Evolutionary conservation across 2,329 filamentous ascomycete species (phyloP), one percentile per base, ranked within the genome.

Genomic region (Nannizziopsis barbatae): DNA sequence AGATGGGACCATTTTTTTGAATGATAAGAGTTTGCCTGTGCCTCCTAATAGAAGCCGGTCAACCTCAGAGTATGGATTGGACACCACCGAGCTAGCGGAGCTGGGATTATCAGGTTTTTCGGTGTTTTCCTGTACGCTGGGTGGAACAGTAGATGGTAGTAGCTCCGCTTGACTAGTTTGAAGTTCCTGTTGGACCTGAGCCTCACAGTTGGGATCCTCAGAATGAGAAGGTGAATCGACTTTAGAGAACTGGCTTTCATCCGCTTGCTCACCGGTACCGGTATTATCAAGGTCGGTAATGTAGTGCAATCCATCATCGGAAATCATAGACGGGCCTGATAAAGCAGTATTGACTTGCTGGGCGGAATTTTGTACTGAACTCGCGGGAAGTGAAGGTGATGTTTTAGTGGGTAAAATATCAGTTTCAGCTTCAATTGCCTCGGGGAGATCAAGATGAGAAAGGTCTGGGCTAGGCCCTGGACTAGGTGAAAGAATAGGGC

Each of bases 31-130:
- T 12, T 42, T 35, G 36, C 36, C 32, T 12, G n/a, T 38, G 10
- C 47, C 39, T n/a, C 36, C 27, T 10, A 43, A 46, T 5, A 47
- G 31, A 14, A 43, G 15, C 35, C 42, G 38, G 22, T 47, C 49
- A 17, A 40, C n/a, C 36, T 63, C 56, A 42, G 59, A 62, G 44
- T 64, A 64, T 5, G 63, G 62, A 50, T 65, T 64, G 2, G 57
- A 57, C 6, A 64, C 57, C 11, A 49, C 49, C 4, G 56, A 57
- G 39, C 51, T 44, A 18, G 47, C 40, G 11, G 45, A 52, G 20
- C 6, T n/a, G 1, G 55, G 56, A 15, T 27, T 22, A 9, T 50
- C 15, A 35, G 43, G 18, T 27, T 41, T 3, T n/a, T 32, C 30
- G 10, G 46, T 39, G 30, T 42, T 49, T 32, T 51, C 38, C 15